A percentile compares a stretch with the other conserved stretches of the same genome.
Conservation (phyloP, 306 rosid species). For the Cucumis cinereus region DNA sequence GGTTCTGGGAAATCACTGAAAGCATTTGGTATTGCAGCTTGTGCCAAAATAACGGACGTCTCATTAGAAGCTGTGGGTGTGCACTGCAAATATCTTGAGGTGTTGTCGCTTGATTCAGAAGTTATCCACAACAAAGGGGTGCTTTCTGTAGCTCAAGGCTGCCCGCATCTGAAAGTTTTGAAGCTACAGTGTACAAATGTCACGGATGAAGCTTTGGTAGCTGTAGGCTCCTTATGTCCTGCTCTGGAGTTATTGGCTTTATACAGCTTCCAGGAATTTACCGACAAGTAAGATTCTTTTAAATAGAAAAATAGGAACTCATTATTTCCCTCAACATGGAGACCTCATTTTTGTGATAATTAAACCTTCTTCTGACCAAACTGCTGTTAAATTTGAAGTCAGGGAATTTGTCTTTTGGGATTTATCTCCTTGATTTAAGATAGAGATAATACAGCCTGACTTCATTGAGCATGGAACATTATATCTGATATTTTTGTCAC, state of each 20-base stretch:
- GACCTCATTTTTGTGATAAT: not conserved
- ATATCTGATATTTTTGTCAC: not conserved
- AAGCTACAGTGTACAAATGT: conserved; percentile 81
- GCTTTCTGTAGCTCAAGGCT: conserved; percentile 66
- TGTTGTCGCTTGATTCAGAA: conserved; percentile 74
- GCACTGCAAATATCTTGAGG: conserved; percentile 61
- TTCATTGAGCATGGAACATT: not conserved
- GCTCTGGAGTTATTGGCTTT: conserved; percentile 65
- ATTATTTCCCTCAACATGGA: not conserved
- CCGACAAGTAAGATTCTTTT: conserved; percentile 56
- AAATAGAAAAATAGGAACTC: not conserved
- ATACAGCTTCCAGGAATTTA: conserved; percentile 72
- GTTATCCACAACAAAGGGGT: conserved; percentile 68
- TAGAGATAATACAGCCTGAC: not conserved
- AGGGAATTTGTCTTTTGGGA: not conserved
- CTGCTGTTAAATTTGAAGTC: not conserved
- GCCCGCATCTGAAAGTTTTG: conserved; percentile 59
- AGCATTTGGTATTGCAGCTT: conserved; percentile 79
- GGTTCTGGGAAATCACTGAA: conserved; percentile 70
- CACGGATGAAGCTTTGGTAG: conserved; percentile 74
- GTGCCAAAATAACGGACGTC: conserved; percentile 68
- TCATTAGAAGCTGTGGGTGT: conserved; percentile 72
- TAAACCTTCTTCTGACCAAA: not conserved
- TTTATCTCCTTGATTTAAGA: not conserved
- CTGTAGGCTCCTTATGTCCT: conserved; percentile 56